Percentiles rank a stretch among this genome's conserved stretches.
phyloP scores from a whole-genome alignment of 176 grass and related monocot genomes.

The Bolboschoenus planiculmis region DNA sequence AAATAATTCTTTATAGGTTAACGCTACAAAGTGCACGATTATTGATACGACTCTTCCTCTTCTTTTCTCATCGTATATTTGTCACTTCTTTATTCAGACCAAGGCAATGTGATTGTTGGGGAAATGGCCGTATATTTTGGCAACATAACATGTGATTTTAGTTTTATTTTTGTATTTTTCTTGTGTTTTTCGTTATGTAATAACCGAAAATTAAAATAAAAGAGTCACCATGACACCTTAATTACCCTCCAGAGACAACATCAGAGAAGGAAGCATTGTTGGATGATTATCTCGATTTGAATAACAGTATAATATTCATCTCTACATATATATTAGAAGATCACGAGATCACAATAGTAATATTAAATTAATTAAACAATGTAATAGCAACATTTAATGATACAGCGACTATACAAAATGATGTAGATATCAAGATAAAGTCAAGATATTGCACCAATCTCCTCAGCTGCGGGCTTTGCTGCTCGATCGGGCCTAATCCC shows the following conservation, averaged over 20 bases:
- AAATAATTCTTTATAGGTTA: too few species aligned
- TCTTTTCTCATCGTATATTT: too few species aligned
- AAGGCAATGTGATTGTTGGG: not conserved
- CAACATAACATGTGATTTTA: not conserved
- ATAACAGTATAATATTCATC: not conserved
- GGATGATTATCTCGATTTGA: not conserved
- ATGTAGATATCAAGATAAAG: slow-evolving; percentile 14
- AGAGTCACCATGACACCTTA: not conserved
- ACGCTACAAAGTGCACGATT: too few species aligned
- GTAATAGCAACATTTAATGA: not conserved
- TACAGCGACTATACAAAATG: slow-evolving; percentile 12
- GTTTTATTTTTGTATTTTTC: not conserved
- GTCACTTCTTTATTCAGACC: too few species aligned
- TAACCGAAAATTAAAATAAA: not conserved
- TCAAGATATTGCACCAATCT: slow-evolving; percentile 3
- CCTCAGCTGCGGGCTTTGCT: not conserved
- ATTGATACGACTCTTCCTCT: too few species aligned
- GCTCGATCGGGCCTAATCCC: not conserved
- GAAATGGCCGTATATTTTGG: not conserved
- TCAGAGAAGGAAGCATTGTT: not conserved
- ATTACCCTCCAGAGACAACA: not conserved
- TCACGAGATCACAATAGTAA: slow-evolving; percentile 3
- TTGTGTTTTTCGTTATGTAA: not conserved
- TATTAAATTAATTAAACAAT: not conserved
- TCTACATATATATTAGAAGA: not conserved